Evolutionary conservation across 805 yeast species (phyloP).

Genomic region (Priceomyces castillae): DNA sequence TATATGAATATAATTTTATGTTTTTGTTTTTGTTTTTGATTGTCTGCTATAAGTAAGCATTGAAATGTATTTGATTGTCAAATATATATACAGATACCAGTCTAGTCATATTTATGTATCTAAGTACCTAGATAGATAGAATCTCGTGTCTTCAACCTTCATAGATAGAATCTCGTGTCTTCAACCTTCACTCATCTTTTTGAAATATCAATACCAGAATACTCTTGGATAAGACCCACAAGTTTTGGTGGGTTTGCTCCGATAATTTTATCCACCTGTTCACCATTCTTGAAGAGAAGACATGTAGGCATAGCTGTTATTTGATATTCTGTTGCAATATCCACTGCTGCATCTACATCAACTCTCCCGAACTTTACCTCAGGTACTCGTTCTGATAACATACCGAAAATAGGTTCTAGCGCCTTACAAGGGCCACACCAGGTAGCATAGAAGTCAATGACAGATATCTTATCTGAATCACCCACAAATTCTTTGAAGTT

Average conservation of each 20-base stretch:
- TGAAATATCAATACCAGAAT: conserved; percentile 26
- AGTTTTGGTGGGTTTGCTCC: conserved; percentile 58
- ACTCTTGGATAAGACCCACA: conserved; percentile 24
- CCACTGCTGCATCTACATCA: conserved; percentile 64
- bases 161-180: too few species aligned
- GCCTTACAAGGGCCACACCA: conserved; percentile 49
- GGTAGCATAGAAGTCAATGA: conserved; percentile 42
- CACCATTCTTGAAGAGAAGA: conserved; percentile 58
- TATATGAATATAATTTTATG: too few species aligned
- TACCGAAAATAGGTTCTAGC: conserved; percentile 36
- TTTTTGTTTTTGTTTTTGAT: too few species aligned
- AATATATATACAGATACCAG: too few species aligned
- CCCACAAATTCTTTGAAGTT: conserved; percentile 25
- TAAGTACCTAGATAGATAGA: too few species aligned
- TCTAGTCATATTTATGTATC: too few species aligned
- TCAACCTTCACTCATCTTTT: conserved; percentile 9
- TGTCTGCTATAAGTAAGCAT: too few species aligned
- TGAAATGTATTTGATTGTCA: too few species aligned
- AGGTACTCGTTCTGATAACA: conserved; percentile 33
- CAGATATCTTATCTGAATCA: conserved; percentile 25
- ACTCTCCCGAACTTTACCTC: conserved; percentile 64
- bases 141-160: too few species aligned
- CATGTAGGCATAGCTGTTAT: conserved; percentile 79
- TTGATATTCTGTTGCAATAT: conserved; percentile 58
- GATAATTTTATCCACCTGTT: conserved; percentile 52